Evolutionary conservation across 2,329 filamentous ascomycete genomes (phyloP).

Genomic region (Fusarium paranaense): DNA sequence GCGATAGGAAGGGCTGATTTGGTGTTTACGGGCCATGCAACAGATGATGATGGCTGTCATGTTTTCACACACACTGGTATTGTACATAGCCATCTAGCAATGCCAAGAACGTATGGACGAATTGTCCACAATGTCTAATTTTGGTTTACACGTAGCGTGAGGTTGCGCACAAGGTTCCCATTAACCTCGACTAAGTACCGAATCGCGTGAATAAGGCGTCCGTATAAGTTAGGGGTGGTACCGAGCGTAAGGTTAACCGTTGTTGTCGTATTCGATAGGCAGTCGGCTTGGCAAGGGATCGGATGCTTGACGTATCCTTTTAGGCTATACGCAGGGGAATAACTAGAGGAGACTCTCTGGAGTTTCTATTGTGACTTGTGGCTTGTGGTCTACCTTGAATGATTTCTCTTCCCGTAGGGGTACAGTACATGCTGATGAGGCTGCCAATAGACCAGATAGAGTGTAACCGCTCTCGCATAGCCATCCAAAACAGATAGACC

Average conservation of each 20-base stretch:
- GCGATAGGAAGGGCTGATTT: slow-evolving; percentile 24
- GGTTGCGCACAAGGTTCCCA: slow-evolving; percentile 13
- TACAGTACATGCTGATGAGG: background rate
- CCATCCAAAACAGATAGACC: background rate
- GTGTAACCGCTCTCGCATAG: background rate
- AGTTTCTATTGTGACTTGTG: background rate
- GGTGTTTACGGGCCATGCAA: slow-evolving; percentile 31
- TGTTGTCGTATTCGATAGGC: slow-evolving; percentile 6
- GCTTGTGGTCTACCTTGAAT: background rate
- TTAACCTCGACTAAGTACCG: slow-evolving; percentile 20
- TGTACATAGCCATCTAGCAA: slow-evolving; percentile 38
- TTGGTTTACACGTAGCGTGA: slow-evolving; percentile 4
- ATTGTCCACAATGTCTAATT: background rate
- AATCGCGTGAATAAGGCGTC: slow-evolving; percentile 7
- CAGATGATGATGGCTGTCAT: slow-evolving; percentile 20
- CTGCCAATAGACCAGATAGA: background rate
- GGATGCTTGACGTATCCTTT: background rate
- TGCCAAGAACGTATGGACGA: slow-evolving; percentile 23
- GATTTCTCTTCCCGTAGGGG: background rate
- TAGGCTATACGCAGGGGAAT: background rate
- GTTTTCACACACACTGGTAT: slow-evolving; percentile 20
- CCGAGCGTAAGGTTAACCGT: slow-evolving; percentile 12
- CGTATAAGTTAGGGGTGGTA: slow-evolving; percentile 11
- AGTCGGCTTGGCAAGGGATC: slow-evolving; percentile 1
- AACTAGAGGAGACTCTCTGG: background rate